Base-by-base conservation (phyloP, 164 flowering plant genomes). In the Protea cynaroides region DNA sequence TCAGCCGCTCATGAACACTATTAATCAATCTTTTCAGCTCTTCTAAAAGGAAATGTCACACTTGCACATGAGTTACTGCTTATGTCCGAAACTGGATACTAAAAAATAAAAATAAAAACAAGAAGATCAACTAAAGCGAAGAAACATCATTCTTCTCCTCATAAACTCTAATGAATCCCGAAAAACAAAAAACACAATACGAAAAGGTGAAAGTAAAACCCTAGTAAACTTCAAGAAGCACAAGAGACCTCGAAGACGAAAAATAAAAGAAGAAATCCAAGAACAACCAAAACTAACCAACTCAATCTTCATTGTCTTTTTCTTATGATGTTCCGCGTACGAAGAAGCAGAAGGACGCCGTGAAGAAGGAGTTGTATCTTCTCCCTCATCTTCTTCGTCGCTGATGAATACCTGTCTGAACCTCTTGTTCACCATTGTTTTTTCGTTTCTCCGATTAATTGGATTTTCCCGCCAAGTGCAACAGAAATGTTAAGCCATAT, bases 381-480 rank as follows among this genome's bases (percentile, higher is more conserved):
- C 70, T 15, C 34, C 72, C 46, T 76, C 86, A 51, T 83, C 96
- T 22, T 87, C 91, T 66, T 85, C 89, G 68, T 87, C 92, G 82
- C 87, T 81, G 12, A 76, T 81, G 18, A 83, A 25, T 18, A 84
- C 71, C 66, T 71, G 84, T 12, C 80, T 76, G 29, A 80, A 29
- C 34, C 34, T 77, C 23, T 89, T 72, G 37, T 80, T 86, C 22
- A 84, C 73, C 87, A 83, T 82, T 37, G 6, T 3, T 46, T 19
- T 25, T 29, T 29, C 4, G 34, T 5, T 2, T 3, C 34, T 29
- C 5, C 34, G 34, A 29, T 29, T 3, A 49, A 49, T 15, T 18
- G 52, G 52, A 18, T 49, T 12, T 49, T 49, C 52, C 52, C 52
- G 52, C 52, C 52, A 49, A 49, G 18, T 40, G 13, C 10, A 4